Evolutionary conservation across 805 yeast genomes (phyloP).

Genomic region (Candida namnaoensis): DNA sequence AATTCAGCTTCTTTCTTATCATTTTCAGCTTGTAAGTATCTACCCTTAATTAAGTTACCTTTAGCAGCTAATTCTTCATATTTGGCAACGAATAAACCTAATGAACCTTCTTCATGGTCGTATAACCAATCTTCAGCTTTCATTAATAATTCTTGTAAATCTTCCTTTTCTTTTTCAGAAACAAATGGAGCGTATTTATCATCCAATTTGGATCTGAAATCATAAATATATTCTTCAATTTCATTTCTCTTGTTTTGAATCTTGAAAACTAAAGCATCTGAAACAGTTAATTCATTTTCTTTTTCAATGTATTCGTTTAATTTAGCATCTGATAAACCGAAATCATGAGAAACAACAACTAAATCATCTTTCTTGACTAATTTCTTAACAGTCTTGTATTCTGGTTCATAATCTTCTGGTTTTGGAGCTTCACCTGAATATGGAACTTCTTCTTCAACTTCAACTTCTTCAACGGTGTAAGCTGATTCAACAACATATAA

Average conservation of each 20-base stretch:
- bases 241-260: constrained; percentile 99
- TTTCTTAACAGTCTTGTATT: constrained; percentile 85
- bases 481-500: constrained; percentile 91
- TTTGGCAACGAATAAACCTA: constrained; percentile 95
- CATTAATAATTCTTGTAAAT: constrained; percentile 60
- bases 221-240: constrained; percentile 96
- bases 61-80: constrained; percentile 93
- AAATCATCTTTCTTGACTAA: constrained; percentile 86
- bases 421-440: constrained; percentile 52
- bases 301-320: constrained; percentile 64
- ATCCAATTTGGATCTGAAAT: constrained; percentile 92
- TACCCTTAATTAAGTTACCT: constrained; percentile 93
- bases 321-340: constrained; percentile 46
- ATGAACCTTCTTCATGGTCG: constrained; percentile 93
- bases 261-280: constrained; percentile 95
- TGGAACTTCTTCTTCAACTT: constrained; percentile 83
- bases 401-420: constrained; percentile 81
- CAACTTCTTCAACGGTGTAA: constrained; percentile 86
- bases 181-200: constrained; percentile 87
- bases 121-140: constrained; percentile 98
- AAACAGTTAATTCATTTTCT: constrained; percentile 78
- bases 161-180: constrained; percentile 80
- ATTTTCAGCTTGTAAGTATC: constrained; percentile 90
- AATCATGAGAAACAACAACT: constrained; percentile 48
- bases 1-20: constrained; percentile 86